Percentiles rank a stretch among this genome's conserved stretches.
These are phyloP conservation scores for Leishmania tropica DNA, from an alignment of 208 protist genomes.

Conservation along the genomic window DNA sequence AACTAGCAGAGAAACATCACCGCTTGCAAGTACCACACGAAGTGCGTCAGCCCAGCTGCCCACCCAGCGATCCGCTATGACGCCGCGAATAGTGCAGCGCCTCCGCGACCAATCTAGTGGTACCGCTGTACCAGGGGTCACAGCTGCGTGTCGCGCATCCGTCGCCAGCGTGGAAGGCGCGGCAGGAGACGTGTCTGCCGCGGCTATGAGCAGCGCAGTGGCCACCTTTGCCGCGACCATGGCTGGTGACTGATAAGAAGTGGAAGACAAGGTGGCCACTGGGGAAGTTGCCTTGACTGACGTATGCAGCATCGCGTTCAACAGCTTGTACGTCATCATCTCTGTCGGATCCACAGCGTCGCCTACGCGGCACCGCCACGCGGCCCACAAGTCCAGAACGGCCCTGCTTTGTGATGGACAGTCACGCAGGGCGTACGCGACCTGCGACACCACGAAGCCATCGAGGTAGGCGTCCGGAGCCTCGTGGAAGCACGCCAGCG, in stretches of 20 bases:
- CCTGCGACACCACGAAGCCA: slow-evolving; percentile 61
- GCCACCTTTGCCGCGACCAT: slow-evolving; percentile 16
- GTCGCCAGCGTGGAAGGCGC: slow-evolving; percentile 1
- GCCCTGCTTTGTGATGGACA: slow-evolving; percentile 20
- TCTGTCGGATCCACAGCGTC: slow-evolving; percentile 49
- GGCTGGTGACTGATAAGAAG: not conserved
- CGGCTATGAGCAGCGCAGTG: slow-evolving; percentile 18
- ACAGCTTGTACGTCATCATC: slow-evolving; percentile 52
- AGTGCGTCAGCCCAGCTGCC: slow-evolving; percentile 71
- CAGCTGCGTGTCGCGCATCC: not conserved
- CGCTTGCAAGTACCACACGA: slow-evolving; percentile 47
- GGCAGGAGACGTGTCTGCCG: not conserved
- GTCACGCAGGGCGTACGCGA: slow-evolving; percentile 43
- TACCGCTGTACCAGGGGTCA: slow-evolving; percentile 18
- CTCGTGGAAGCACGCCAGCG: slow-evolving; percentile 46
- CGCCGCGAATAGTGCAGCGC: slow-evolving; percentile 28
- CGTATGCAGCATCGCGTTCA: slow-evolving; percentile 49
- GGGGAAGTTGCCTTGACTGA: slow-evolving; percentile 20
- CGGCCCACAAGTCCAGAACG: slow-evolving; percentile 61
- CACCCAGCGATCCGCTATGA: slow-evolving; percentile 65
- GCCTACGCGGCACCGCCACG: slow-evolving; percentile 66
- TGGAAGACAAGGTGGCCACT: slow-evolving; percentile 29
- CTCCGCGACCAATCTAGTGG: slow-evolving; percentile 40
- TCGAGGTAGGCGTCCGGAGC: slow-evolving; percentile 38
- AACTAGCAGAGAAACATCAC: slow-evolving; percentile 36